These are phyloP conservation scores for Colletotrichum navitas DNA, from an alignment of 2,329 filamentous ascomycete genomes.

Conservation along the genomic window DNA sequence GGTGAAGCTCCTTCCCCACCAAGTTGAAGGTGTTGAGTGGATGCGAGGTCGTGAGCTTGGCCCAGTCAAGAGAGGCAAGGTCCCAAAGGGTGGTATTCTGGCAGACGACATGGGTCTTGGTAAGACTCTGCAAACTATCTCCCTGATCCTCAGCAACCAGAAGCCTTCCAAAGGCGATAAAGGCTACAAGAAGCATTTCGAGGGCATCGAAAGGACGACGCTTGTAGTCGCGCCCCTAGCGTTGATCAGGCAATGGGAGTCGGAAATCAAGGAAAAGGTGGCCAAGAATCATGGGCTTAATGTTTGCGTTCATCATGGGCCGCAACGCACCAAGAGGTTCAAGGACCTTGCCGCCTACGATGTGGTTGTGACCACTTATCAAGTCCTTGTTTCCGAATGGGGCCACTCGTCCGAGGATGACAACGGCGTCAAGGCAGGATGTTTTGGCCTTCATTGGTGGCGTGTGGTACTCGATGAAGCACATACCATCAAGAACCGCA, in stretches of 20 bases:
- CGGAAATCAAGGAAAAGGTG: constrained; percentile 89
- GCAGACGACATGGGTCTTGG: constrained; percentile 98
- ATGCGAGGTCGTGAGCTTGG: constrained; percentile 95
- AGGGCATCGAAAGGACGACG: constrained; percentile 80
- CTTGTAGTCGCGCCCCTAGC: constrained; percentile 93
- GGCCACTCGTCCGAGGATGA: constrained; percentile 73
- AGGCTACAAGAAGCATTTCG: constrained; percentile 76
- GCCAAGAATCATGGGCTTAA: constrained; percentile 76
- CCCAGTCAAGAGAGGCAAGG: constrained; percentile 80
- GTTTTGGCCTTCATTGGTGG: constrained; percentile 95
- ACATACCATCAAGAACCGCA: constrained; percentile 98
- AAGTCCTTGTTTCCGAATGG: constrained; percentile 93
- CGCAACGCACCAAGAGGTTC: constrained; percentile 82
- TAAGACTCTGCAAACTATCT: constrained; percentile 95
- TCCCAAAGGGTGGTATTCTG: constrained; percentile 93
- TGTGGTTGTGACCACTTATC: constrained; percentile 97
- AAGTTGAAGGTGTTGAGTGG: constrained; percentile 94
- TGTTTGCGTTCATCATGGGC: constrained; percentile 92
- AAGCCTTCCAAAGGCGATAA: constrained; percentile 73
- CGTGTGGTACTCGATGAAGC: constrained; percentile 96
- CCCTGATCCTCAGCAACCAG: constrained; percentile 86
- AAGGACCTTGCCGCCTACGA: constrained; percentile 87
- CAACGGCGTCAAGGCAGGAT: constrained; percentile 78
- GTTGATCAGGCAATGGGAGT: constrained; percentile 97
- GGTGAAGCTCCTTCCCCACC: constrained; percentile 91